phyloP scores from a whole-genome alignment of 768 basidiomycete genomes.

The Boletus vinaceobasis region DNA sequence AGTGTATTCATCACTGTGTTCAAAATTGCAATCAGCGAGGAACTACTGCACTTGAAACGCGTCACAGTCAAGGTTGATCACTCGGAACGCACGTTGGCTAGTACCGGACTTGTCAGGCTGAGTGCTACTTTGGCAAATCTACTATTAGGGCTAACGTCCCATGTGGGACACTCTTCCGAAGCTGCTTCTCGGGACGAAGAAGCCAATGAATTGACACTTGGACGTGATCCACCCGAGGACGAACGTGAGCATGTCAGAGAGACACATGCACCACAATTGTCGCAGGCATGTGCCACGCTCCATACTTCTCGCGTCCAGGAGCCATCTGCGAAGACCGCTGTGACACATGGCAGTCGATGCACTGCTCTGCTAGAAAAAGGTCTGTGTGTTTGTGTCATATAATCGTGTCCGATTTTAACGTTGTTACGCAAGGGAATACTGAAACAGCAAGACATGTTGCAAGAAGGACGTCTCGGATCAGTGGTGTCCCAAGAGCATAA shows the following conservation, averaged over 20 bases:
- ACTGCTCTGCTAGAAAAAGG: too few relatives aligned
- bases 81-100: neutral
- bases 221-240: neutral
- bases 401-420: neutral
- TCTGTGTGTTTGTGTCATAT: neutral
- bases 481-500: neutral
- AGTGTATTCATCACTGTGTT: conserved; percentile 14
- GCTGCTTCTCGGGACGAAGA: neutral
- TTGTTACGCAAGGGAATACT: neutral
- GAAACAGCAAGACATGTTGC: neutral
- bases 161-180: neutral
- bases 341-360: too few relatives aligned
- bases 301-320: too few relatives aligned
- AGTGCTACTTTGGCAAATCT: neutral
- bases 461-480: neutral
- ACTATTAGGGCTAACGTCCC: neutral
- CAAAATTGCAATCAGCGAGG: conserved; percentile 3
- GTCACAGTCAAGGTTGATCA: neutral
- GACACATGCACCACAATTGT: neutral
- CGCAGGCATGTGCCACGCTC: neutral
- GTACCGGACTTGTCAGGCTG: neutral
- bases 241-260: neutral
- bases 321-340: too few relatives aligned
- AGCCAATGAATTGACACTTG: neutral
- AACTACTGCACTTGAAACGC: neutral